Percentiles rank a stretch among this genome's conserved stretches.
Conservation (phyloP, 176 grass and related monocot genomes). For the Paspalum notatum region DNA sequence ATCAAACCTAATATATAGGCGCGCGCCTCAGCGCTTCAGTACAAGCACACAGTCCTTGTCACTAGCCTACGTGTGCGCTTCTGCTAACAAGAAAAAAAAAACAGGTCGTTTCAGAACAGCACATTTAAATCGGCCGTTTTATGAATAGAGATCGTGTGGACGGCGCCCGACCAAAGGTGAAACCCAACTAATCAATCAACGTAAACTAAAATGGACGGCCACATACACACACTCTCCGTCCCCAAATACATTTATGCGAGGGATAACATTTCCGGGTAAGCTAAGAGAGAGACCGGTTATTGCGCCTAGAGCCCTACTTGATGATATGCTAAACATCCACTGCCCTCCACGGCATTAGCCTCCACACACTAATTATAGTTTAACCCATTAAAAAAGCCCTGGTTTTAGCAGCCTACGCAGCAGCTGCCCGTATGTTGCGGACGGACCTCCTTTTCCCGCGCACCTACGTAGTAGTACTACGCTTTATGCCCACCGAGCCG, state of each 20-base stretch:
- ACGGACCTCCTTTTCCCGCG: constrained; percentile 19
- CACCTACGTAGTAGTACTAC: neutral
- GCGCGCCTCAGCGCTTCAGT: neutral
- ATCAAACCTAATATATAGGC: neutral
- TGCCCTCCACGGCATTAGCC: constrained; percentile 23
- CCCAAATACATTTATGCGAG: neutral
- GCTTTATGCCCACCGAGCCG: constrained; percentile 33
- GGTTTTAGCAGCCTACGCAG: neutral
- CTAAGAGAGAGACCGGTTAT: neutral
- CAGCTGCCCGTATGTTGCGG: neutral
- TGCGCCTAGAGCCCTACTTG: neutral
- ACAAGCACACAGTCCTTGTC: neutral
- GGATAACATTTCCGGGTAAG: constrained; percentile 14
- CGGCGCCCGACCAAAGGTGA: neutral
- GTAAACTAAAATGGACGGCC: constrained; percentile 37
- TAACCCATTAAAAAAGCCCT: neutral
- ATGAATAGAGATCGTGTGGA: constrained; percentile 1
- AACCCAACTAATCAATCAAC: neutral
- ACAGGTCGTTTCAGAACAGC: neutral
- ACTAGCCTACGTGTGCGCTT: neutral
- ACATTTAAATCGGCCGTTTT: neutral
- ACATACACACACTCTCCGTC: neutral
- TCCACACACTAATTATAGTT: constrained; percentile 15
- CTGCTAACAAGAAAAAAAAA: neutral
- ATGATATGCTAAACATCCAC: constrained; percentile 26